phyloP scores from a whole-genome alignment of 2,329 filamentous ascomycete genomes.

The Cladophialophora yegresii region DNA sequence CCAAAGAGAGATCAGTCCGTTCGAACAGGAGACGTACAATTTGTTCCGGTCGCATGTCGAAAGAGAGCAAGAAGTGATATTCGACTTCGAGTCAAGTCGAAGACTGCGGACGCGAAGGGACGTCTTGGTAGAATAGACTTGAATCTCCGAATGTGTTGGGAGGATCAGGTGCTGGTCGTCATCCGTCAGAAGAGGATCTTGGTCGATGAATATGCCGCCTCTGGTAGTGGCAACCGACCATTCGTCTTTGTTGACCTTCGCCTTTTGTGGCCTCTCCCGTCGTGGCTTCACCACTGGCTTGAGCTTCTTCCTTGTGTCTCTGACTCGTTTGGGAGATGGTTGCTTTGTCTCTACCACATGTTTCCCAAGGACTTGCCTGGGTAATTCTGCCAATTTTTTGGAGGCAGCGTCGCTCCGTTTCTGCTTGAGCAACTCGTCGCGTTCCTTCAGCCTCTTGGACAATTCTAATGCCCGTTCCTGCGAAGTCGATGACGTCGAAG shows the following conservation, averaged over 20 bases:
- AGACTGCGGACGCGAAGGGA: conserved; percentile 79
- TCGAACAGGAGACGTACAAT: conserved; percentile 56
- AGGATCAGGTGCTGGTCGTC: conserved; percentile 70
- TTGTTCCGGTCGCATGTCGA: conserved; percentile 55
- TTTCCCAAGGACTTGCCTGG: neutral
- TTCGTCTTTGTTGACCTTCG: conserved; percentile 11
- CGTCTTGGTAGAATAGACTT: conserved; percentile 77
- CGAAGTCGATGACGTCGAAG: neutral
- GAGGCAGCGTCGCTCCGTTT: neutral
- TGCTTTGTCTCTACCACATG: neutral
- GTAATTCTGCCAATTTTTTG: neutral
- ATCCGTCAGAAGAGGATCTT: conserved; percentile 60
- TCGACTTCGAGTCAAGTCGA: conserved; percentile 52
- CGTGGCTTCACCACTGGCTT: conserved; percentile 36
- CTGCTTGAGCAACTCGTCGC: neutral
- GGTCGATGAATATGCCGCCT: conserved; percentile 58
- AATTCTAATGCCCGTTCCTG: neutral
- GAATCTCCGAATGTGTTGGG: conserved; percentile 71
- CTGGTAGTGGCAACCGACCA: conserved; percentile 55
- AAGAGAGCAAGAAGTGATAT: conserved; percentile 55
- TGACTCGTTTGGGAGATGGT: neutral
- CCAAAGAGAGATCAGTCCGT: conserved; percentile 58
- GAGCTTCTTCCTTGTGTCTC: conserved; percentile 9
- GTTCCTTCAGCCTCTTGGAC: neutral
- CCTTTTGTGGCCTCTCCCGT: conserved; percentile 11